Evolutionary conservation across 2,329 filamentous ascomycete species (phyloP).

Genomic region (Paraphoma chrysanthemicola): DNA sequence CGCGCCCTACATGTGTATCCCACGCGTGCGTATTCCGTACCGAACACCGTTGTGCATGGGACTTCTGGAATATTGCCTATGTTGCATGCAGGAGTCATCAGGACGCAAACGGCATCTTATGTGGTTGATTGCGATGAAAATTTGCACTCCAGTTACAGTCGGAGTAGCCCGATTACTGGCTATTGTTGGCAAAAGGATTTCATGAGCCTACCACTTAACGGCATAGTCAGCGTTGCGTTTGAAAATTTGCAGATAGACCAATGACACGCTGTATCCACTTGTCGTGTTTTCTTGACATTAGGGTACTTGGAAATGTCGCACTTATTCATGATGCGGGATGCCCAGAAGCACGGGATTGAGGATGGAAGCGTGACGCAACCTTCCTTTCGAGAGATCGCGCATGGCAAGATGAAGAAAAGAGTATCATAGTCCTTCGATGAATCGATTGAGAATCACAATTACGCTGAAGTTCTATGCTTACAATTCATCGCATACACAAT

Average conservation of each 20-base stretch:
- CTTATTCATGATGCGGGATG: background rate
- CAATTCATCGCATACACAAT: background rate
- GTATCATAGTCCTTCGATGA: too few relatives aligned
- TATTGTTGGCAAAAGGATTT: slow-evolving; percentile 6
- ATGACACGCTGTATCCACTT: slow-evolving; percentile 33
- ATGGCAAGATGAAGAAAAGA: slow-evolving; percentile 4
- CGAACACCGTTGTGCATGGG: slow-evolving; percentile 1
- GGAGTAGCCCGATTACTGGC: slow-evolving; percentile 18
- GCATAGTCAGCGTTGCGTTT: slow-evolving; percentile 19
- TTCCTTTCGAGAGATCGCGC: background rate
- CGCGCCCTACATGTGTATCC: slow-evolving; percentile 11
- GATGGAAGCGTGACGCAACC: background rate
- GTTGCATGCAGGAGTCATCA: slow-evolving; percentile 1
- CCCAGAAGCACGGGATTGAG: background rate
- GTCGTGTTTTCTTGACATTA: slow-evolving; percentile 18
- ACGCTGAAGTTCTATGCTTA: background rate
- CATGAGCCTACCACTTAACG: slow-evolving; percentile 27
- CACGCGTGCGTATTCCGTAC: slow-evolving; percentile 7
- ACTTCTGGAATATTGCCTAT: background rate
- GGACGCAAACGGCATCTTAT: background rate
- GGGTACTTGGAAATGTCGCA: slow-evolving; percentile 2
- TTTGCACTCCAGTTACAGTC: slow-evolving; percentile 17
- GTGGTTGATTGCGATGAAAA: background rate
- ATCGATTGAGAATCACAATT: too few relatives aligned
- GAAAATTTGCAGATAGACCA: slow-evolving; percentile 28